A percentile compares a stretch with the other conserved stretches of the same genome.
Conservation (phyloP, 1,284 basidiomycete species). For the Crepidotus sp. region DNA sequence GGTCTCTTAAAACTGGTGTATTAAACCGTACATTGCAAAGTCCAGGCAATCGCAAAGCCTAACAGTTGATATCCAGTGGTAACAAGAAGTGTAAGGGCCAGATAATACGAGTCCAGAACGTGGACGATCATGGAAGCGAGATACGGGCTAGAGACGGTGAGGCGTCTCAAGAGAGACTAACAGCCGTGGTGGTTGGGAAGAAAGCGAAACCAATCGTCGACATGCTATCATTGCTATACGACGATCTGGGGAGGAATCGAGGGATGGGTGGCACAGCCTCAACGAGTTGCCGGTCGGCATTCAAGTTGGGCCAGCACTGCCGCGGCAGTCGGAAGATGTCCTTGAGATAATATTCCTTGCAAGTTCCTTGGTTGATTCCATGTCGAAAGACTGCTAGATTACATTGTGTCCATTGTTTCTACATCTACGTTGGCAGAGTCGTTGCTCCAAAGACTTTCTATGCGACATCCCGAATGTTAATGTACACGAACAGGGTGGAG, state of each 20-base stretch:
- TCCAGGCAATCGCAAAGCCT: constrained; percentile 66
- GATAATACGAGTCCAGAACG: constrained; percentile 58
- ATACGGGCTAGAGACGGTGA: no score
- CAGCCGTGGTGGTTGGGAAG: neutral
- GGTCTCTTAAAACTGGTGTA: no score
- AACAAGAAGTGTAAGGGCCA: constrained; percentile 58
- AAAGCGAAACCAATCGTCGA: neutral
- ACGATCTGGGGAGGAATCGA: neutral
- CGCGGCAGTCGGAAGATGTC: no score
- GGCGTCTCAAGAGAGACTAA: no score
- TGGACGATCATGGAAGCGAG: constrained; percentile 36
- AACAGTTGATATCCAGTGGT: constrained; percentile 45
- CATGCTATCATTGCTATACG: neutral
- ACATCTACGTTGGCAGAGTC: neutral
- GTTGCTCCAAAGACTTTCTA: neutral
- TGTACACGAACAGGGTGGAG: constrained; percentile 76
- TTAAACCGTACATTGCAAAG: constrained; percentile 30
- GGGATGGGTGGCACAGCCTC: no score
- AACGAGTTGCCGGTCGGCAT: no score
- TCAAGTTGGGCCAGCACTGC: no score
- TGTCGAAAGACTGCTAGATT: no score
- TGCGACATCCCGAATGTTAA: constrained; percentile 35
- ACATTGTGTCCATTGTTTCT: neutral
- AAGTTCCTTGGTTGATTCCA: no score
- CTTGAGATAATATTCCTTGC: no score